Percentiles rank a stretch among this genome's conserved stretches.
Evolutionary conservation across 2,329 filamentous ascomycete species (phyloP).

Genomic region (Apiospora sp.): DNA sequence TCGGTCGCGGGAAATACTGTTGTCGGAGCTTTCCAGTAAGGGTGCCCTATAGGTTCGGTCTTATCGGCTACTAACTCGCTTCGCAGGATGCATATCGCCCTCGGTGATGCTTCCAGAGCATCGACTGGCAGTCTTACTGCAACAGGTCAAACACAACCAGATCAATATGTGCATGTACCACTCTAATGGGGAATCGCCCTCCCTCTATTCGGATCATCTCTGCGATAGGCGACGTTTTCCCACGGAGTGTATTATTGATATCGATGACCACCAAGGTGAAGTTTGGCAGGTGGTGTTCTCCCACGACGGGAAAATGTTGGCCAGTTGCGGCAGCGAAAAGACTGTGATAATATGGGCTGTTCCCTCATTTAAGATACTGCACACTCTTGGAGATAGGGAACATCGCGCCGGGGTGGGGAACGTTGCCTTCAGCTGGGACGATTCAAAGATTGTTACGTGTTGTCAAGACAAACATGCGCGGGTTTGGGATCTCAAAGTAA

Average conservation of each 20-base stretch:
- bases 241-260: constrained; percentile 71
- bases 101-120: constrained; percentile 97
- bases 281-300: constrained; percentile 95
- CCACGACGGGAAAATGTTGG: constrained; percentile 82
- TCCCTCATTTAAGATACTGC: constrained; percentile 69
- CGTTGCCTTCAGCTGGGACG: constrained; percentile 91
- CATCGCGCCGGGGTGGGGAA: constrained; percentile 79
- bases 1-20: constrained; percentile 74
- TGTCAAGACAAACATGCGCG: constrained; percentile 76
- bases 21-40: constrained; percentile 86
- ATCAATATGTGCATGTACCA: constrained; percentile 88
- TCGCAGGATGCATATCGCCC: constrained; percentile 84
- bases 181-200: constrained; percentile 79
- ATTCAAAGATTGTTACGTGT: constrained; percentile 85
- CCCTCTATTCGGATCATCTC: constrained; percentile 86
- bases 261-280: constrained; percentile 79
- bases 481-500: constrained; percentile 77
- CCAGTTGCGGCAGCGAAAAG: constrained; percentile 80
- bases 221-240: constrained; percentile 87
- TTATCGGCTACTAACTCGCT: constrained; percentile 33
- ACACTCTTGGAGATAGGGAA: constrained; percentile 64
- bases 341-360: constrained; percentile 86
- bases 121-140: constrained; percentile 80
- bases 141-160: constrained; percentile 85
- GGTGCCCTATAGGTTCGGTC: constrained; percentile 27